Base-by-base conservation (phyloP, 2,329 filamentous ascomycete genomes). In the Hawksworthiomyces lignivorus region DNA sequence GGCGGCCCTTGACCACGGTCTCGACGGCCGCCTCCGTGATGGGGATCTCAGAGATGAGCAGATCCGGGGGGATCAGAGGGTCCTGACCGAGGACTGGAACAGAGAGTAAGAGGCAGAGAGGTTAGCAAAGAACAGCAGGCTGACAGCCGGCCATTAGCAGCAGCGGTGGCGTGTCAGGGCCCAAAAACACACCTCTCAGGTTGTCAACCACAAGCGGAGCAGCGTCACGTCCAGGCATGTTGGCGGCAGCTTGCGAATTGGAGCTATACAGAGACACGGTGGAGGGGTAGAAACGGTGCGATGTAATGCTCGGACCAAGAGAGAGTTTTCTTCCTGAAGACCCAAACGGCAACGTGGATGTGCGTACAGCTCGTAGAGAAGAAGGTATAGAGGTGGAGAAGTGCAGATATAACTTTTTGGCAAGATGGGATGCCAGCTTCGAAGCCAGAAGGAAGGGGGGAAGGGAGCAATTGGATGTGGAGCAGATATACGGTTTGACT, bases 21-120 rank as follows among this genome's bases (percentile, higher is more conserved):
- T 80, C 63, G 48, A 82, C 68, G 42, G 81, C 80, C 45, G 67
- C 54, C 55, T 72, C 61, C 57, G 77, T 70, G 62, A 80, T 76
- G 59, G 88, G 87, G 54, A 96, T 82, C 66, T 97, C 89, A 48
- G 82, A 79, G 61, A 87, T 80, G 56, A 97, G 83, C 53, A 95
- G 78, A 53, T 85, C 82, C 32, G 90, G 90, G 36, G 87, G 83
- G 61, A 95, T 92, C 59, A 97, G 72, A 57, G 90, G 87, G 65
- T 96, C 89, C 73, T 96, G 90, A 53, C 88, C 88, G 60, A 94
- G 72, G 65, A 96, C 90, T 96, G 44, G 21, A 11, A 1, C 15
- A n/a, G 33, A 5, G 12, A 27, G 38, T 15, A 45, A 39, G 11
- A 15, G 10, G 7, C 5, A 12, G 24, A 11, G 17, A 29, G 18